Evolutionary conservation across 208 protist genomes (phyloP).

Genomic region (Novymonas esmeraldas): DNA sequence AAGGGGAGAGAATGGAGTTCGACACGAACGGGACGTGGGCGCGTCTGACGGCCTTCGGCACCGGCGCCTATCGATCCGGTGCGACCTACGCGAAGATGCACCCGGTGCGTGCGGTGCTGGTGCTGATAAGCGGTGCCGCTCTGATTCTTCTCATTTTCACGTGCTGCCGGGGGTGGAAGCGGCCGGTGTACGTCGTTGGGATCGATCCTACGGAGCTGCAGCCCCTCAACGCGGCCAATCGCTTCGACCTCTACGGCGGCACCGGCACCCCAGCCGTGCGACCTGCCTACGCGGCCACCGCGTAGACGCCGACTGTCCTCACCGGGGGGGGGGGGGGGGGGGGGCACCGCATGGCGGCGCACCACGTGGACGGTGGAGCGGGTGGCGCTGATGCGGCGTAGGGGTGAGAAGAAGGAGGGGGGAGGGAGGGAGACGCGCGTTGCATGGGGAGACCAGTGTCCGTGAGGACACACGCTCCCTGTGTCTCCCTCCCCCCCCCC

Average conservation of each 20-base stretch:
- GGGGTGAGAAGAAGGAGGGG: too few relatives aligned
- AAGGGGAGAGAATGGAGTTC: conserved; percentile 2
- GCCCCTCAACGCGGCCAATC: conserved; percentile 25
- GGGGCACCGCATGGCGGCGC: not conserved
- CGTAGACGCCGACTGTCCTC: too few relatives aligned
- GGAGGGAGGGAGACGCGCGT: too few relatives aligned
- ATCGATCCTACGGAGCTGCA: conserved; percentile 49
- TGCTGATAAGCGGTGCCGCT: conserved; percentile 7
- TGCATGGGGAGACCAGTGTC: too few relatives aligned
- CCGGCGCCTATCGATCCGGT: not conserved
- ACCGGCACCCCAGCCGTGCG: conserved; percentile 16
- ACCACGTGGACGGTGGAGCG: too few relatives aligned
- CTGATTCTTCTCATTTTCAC: conserved; percentile 30
- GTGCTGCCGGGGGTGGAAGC: conserved; percentile 31
- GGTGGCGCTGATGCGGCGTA: too few relatives aligned
- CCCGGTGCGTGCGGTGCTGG: conserved; percentile 1
- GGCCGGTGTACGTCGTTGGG: conserved; percentile 45
- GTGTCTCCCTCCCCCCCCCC: too few relatives aligned
- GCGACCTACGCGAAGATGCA: conserved; percentile 13
- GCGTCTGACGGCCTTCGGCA: conserved; percentile 1
- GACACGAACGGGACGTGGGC: not conserved
- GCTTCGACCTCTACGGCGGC: conserved; percentile 34
- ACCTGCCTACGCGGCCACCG: not conserved
- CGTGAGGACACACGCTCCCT: too few relatives aligned
- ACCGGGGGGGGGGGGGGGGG: too few relatives aligned